A percentile compares a stretch with the other conserved stretches of the same genome.
Conservation (phyloP, 2,329 filamentous ascomycete species). For the Xylariaceae sp. region DNA sequence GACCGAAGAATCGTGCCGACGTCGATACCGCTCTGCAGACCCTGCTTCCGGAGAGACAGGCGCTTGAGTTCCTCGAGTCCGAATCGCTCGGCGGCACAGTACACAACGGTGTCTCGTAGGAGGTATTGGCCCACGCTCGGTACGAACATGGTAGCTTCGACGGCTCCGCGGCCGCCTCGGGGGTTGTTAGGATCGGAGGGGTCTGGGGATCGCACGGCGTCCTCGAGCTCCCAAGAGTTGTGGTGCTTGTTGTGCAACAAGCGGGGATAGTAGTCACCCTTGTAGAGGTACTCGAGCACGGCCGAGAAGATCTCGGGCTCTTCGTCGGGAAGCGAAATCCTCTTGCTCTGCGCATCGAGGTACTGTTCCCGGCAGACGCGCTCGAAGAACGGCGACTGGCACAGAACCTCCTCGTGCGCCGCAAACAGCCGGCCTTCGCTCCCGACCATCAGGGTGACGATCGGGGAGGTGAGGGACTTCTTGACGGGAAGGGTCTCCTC, state of each 20-base stretch:
- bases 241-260: conserved; percentile 85
- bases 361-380: conserved; percentile 74
- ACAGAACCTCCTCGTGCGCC: conserved; percentile 91
- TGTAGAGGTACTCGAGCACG: conserved; percentile 96
- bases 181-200: conserved; percentile 43
- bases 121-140: conserved; percentile 76
- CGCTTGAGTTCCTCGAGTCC: conserved; percentile 91
- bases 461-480: conserved; percentile 63
- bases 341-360: conserved; percentile 78
- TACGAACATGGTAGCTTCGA: conserved; percentile 81
- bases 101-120: conserved; percentile 91
- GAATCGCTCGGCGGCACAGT: conserved; percentile 91
- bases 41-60: conserved; percentile 92
- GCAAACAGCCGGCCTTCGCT: conserved; percentile 88
- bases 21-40: conserved; percentile 89
- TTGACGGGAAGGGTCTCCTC: conserved; percentile 54
- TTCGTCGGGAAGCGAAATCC: conserved; percentile 74
- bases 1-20: conserved; percentile 90
- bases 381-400: conserved; percentile 84
- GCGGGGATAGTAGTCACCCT: conserved; percentile 92
- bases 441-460: conserved; percentile 86
- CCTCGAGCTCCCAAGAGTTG: conserved; percentile 90
- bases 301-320: conserved; percentile 94
- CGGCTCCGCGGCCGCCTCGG: conserved; percentile 51
- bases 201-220: conserved; percentile 52